A percentile compares a stretch with the other conserved stretches of the same genome.
phyloP scores from a whole-genome alignment of 1,139 yeast species.

The Saccharomyces hybrid region DNA sequence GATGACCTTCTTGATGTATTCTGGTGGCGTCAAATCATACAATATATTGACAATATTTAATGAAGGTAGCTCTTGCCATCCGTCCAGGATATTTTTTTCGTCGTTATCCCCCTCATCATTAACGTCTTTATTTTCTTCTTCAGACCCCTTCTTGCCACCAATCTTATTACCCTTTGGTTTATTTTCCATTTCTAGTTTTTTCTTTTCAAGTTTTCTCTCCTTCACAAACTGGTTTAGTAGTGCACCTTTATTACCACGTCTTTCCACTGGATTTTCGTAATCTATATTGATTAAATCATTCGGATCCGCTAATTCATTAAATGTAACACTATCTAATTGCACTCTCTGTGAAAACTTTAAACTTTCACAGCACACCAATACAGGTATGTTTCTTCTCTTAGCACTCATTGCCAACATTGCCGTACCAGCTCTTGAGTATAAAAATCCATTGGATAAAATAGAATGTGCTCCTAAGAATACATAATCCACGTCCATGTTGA shows the following conservation, averaged over 20 bases:
- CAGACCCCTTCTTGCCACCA: slow-evolving; percentile 10
- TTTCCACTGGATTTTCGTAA: slow-evolving; percentile 46
- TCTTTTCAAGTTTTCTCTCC: slow-evolving; percentile 32
- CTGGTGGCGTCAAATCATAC: slow-evolving; percentile 93
- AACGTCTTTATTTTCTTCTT: slow-evolving; percentile 12
- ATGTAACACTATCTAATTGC: slow-evolving; percentile 88
- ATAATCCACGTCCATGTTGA: slow-evolving; percentile 81
- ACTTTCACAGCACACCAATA: slow-evolving; percentile 89
- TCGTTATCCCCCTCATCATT: slow-evolving; percentile 10
- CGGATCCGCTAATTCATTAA: slow-evolving; percentile 84
- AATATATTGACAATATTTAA: slow-evolving; percentile 75
- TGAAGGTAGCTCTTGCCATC: slow-evolving; percentile 57
- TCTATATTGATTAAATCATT: slow-evolving; percentile 56
- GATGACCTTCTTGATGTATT: slow-evolving; percentile 84
- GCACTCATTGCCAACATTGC: slow-evolving; percentile 92
- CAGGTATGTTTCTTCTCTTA: slow-evolving; percentile 82
- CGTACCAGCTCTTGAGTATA: slow-evolving; percentile 91
- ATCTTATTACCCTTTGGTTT: slow-evolving; percentile 3
- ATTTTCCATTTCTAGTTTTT: slow-evolving; percentile 21
- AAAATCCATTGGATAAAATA: slow-evolving; percentile 87
- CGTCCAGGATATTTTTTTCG: slow-evolving; percentile 41
- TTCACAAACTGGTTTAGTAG: slow-evolving; percentile 61
- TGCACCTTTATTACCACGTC: slow-evolving; percentile 43
- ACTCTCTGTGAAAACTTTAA: slow-evolving; percentile 92
- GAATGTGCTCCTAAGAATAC: slow-evolving; percentile 96